A percentile compares a stretch with the other conserved stretches of the same genome.
phyloP scores from a whole-genome alignment of 2,329 filamentous ascomycete genomes.

The Venturia aucupariae region DNA sequence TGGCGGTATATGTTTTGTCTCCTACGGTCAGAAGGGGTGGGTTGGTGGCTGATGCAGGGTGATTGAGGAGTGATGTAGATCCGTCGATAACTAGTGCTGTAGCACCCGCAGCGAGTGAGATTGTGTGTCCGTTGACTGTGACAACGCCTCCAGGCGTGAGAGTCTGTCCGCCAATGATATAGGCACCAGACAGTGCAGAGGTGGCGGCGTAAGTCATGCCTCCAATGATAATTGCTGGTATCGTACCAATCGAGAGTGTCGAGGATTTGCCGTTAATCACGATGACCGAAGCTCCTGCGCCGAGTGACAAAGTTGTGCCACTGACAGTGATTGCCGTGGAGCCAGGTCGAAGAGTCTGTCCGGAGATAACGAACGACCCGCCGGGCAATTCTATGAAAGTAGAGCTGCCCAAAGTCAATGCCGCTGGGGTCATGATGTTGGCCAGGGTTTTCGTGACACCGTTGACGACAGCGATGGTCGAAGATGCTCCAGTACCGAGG shows the following conservation, averaged over 20 bases:
- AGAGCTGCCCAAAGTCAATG: constrained; percentile 24
- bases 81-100: constrained; percentile 13
- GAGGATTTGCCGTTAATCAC: constrained; percentile 13
- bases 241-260: background rate
- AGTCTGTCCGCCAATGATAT: constrained; percentile 15
- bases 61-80: constrained; percentile 8
- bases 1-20: constrained; percentile 15
- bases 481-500: constrained; percentile 19
- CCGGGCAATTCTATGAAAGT: constrained; percentile 24
- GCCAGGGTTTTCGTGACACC: constrained; percentile 24
- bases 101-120: constrained; percentile 12
- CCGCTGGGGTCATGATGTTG: constrained; percentile 21
- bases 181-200: constrained; percentile 5
- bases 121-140: constrained; percentile 10
- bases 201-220: constrained; percentile 13
- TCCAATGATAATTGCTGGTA: constrained; percentile 8
- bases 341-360: constrained; percentile 30
- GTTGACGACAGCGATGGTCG: constrained; percentile 13
- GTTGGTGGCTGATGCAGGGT: constrained; percentile 2
- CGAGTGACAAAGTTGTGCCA: constrained; percentile 24
- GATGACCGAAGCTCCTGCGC: constrained; percentile 3
- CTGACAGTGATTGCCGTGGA: constrained; percentile 23
- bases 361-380: constrained; percentile 28
- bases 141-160: constrained; percentile 15
- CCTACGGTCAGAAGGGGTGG: constrained; percentile 13